A percentile compares a stretch with the other conserved stretches of the same genome.
phyloP scores from a whole-genome alignment of 164 flowering plant species.

The Vitis rupestris region DNA sequence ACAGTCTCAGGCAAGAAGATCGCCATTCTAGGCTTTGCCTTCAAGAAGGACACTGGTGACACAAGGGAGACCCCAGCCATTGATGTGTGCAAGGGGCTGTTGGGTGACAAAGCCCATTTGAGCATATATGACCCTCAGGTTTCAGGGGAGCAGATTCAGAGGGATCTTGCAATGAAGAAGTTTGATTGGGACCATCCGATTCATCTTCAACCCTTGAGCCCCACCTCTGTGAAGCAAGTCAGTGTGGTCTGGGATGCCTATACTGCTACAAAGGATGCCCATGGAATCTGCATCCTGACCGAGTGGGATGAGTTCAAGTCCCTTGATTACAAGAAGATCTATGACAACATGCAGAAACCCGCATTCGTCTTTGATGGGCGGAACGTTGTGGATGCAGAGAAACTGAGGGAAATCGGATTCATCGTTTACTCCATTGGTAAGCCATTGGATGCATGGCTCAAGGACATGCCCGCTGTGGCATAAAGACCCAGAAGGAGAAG shows the following conservation, averaged over 20 bases:
- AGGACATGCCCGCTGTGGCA: slow-evolving; percentile 65
- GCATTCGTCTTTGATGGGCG: slow-evolving; percentile 66
- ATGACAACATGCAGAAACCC: slow-evolving; percentile 63
- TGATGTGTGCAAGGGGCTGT: slow-evolving; percentile 61
- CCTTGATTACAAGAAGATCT: slow-evolving; percentile 57
- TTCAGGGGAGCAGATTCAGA: slow-evolving; percentile 54
- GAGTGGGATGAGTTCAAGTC: slow-evolving; percentile 75
- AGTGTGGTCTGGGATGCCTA: slow-evolving; percentile 50
- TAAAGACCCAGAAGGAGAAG: slow-evolving; percentile 10
- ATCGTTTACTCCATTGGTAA: slow-evolving; percentile 68
- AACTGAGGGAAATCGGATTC: slow-evolving; percentile 60
- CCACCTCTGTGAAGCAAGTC: slow-evolving; percentile 40
- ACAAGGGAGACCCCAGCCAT: slow-evolving; percentile 70
- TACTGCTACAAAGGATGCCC: slow-evolving; percentile 58
- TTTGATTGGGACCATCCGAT: slow-evolving; percentile 69
- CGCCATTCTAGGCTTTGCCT: slow-evolving; percentile 60
- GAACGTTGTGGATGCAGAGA: slow-evolving; percentile 48
- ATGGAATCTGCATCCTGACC: slow-evolving; percentile 64
- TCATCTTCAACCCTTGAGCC: slow-evolving; percentile 49
- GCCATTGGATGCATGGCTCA: slow-evolving; percentile 65
- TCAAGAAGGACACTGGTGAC: slow-evolving; percentile 73
- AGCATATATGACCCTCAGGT: slow-evolving; percentile 72
- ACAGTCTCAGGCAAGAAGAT: slow-evolving; percentile 59
- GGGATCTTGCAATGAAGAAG: slow-evolving; percentile 58
- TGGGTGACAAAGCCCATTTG: slow-evolving; percentile 58